Percentiles rank a stretch among this genome's conserved stretches.
These are phyloP conservation scores for Raffaelea ambrosiae DNA, from an alignment of 2,329 filamentous ascomycete species.

Conservation along the genomic window DNA sequence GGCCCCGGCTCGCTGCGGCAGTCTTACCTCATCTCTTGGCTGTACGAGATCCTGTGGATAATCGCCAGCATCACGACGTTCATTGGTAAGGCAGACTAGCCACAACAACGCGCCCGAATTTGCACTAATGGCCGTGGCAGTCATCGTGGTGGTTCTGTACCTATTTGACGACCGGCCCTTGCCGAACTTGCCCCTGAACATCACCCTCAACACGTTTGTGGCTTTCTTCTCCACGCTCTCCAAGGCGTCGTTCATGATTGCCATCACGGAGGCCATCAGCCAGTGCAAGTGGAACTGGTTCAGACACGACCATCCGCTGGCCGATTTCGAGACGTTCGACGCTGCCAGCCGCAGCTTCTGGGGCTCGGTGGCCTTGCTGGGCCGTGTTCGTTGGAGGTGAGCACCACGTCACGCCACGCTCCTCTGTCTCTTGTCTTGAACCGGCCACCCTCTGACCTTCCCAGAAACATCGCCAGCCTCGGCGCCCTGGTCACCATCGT, in stretches of 20 bases:
- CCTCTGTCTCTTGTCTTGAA: too few relatives aligned
- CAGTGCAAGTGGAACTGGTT: conserved; percentile 26
- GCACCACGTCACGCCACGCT: too few relatives aligned
- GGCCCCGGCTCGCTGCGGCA: too few relatives aligned
- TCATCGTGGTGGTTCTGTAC: conserved; percentile 12
- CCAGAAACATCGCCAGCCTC: conserved; percentile 16
- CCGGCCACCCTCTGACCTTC: background rate
- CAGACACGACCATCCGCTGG: conserved; percentile 14
- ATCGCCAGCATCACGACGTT: too few relatives aligned
- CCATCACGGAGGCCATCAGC: conserved; percentile 18
- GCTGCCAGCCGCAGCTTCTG: conserved; percentile 16
- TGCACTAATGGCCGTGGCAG: background rate
- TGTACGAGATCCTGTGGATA: too few relatives aligned
- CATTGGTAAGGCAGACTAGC: too few relatives aligned
- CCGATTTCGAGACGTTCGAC: conserved; percentile 20
- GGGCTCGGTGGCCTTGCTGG: conserved; percentile 15
- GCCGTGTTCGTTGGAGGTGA: conserved; percentile 15
- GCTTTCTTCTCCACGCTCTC: conserved; percentile 20
- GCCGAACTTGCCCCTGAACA: conserved; percentile 13
- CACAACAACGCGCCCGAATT: too few relatives aligned
- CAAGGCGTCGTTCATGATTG: conserved; percentile 16
- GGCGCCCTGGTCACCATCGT: conserved; percentile 16
- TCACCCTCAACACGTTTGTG: conserved; percentile 20
- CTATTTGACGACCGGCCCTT: conserved; percentile 14
- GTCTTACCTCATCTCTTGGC: too few relatives aligned